Conservation (phyloP, 73 alveolate species). For the Breviolum minutum region DNA sequence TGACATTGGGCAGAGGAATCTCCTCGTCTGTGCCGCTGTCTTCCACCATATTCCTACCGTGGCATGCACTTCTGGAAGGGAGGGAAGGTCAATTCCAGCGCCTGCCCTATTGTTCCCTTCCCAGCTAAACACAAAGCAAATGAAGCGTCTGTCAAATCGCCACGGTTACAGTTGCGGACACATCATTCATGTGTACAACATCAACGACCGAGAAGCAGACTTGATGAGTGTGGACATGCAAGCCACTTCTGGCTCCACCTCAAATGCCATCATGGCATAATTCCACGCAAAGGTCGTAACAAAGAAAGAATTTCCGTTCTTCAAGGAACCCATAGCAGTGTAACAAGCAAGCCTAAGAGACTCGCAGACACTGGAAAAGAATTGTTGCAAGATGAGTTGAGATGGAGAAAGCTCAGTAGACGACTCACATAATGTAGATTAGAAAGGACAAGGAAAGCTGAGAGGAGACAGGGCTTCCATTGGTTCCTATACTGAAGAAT, state of each 20-base stretch:
- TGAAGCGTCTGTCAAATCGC: no score
- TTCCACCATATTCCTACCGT: conserved; percentile 97
- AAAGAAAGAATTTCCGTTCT: background rate
- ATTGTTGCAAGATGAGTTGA: background rate
- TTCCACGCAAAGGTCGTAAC: background rate
- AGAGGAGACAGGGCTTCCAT: no score
- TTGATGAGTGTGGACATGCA: conserved; percentile 97
- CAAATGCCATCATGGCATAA: background rate
- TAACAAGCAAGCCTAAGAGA: background rate
- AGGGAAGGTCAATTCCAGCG: conserved; percentile 95
- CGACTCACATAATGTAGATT: no score
- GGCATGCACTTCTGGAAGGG: conserved; percentile 77
- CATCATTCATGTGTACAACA: background rate
- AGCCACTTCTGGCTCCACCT: conserved; percentile 97
- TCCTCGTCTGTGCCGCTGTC: conserved; percentile 97
- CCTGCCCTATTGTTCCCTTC: background rate
- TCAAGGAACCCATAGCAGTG: background rate
- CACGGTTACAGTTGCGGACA: no score
- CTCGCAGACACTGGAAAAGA: background rate
- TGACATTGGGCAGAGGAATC: conserved; percentile 99
- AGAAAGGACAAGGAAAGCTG: no score
- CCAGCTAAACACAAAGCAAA: background rate
- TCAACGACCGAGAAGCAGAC: background rate
- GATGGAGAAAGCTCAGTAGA: background rate
- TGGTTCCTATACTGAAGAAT: background rate